Evolutionary conservation across 371 early-diverging fungal genomes (phyloP).

Genomic region (Basidiobolus meristosporus): DNA sequence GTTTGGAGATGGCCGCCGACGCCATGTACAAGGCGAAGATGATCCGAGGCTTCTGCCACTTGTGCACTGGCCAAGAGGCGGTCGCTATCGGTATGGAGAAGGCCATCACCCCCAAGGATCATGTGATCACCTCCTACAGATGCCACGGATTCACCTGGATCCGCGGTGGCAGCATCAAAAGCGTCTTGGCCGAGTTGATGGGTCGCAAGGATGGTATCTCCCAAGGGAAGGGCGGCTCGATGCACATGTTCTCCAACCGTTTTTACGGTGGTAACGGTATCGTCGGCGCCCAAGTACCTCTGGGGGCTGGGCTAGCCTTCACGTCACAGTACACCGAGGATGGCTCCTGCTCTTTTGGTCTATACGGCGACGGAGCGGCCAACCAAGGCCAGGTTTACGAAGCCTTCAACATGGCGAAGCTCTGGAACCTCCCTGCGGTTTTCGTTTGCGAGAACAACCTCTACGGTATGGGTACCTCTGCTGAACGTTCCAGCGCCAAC

Average conservation of each 20-base stretch:
- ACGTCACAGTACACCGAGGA: constrained; percentile 80
- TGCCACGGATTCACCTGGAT: constrained; percentile 96
- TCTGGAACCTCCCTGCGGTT: constrained; percentile 92
- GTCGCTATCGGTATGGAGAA: constrained; percentile 90
- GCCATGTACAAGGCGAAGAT: constrained; percentile 89
- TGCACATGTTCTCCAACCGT: constrained; percentile 96
- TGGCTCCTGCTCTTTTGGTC: constrained; percentile 63
- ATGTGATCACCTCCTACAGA: constrained; percentile 95
- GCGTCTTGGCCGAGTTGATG: constrained; percentile 76
- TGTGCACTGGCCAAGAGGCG: constrained; percentile 98
- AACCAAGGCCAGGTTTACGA: constrained; percentile 99
- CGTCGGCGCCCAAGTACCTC: constrained; percentile 98
- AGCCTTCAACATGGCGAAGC: constrained; percentile 97
- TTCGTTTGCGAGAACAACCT: no score
- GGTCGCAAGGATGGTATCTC: constrained; percentile 74
- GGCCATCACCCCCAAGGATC: constrained; percentile 71
- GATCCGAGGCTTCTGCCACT: constrained; percentile 98
- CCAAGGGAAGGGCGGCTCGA: constrained; percentile 98
- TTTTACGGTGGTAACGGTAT: constrained; percentile 99
- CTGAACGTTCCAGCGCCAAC: no score
- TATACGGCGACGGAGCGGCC: constrained; percentile 99
- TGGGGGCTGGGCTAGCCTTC: constrained; percentile 95
- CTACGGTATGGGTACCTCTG: no score
- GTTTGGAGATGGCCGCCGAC: constrained; percentile 90
- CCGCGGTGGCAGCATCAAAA: constrained; percentile 60